phyloP scores from a whole-genome alignment of 768 basidiomycete genomes.

The Suillus brevipes region DNA sequence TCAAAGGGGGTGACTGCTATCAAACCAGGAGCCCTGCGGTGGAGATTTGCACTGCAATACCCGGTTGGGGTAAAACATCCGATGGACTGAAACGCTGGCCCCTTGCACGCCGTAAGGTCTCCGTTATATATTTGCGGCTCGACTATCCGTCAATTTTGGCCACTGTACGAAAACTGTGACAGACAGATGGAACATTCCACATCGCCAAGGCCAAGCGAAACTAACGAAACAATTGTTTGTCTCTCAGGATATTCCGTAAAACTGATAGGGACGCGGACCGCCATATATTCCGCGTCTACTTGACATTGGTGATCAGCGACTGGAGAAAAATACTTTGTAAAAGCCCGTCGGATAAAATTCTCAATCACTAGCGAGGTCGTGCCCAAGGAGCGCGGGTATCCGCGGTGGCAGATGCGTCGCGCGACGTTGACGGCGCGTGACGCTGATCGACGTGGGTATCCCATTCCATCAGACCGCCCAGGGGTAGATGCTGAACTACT shows the following conservation, averaged over 20 bases:
- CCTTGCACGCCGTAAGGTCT: slow-evolving; percentile 12
- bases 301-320: background rate
- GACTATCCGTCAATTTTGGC: background rate
- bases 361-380: background rate
- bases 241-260: slow-evolving; percentile 8
- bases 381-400: slow-evolving; percentile 20
- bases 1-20: slow-evolving; percentile 8
- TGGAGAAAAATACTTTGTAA: slow-evolving; percentile 1
- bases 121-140: background rate
- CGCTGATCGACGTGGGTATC: slow-evolving; percentile 20
- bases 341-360: background rate
- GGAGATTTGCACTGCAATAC: slow-evolving; percentile 3
- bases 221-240: background rate
- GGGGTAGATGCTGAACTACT: slow-evolving; percentile 92
- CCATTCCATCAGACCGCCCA: slow-evolving; percentile 84
- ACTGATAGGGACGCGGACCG: slow-evolving; percentile 2
- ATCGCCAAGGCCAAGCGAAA: background rate
- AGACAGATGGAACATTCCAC: slow-evolving; percentile 2
- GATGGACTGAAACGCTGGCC: background rate
- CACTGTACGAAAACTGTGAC: slow-evolving; percentile 3
- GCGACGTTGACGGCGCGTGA: slow-evolving; percentile 1
- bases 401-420: slow-evolving; percentile 3
- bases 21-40: background rate
- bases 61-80: background rate
- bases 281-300: background rate